Evolutionary conservation across 345 rosid species (phyloP), one percentile per base, ranked within the genome.

Genomic region (Melastoma malabathricum): DNA sequence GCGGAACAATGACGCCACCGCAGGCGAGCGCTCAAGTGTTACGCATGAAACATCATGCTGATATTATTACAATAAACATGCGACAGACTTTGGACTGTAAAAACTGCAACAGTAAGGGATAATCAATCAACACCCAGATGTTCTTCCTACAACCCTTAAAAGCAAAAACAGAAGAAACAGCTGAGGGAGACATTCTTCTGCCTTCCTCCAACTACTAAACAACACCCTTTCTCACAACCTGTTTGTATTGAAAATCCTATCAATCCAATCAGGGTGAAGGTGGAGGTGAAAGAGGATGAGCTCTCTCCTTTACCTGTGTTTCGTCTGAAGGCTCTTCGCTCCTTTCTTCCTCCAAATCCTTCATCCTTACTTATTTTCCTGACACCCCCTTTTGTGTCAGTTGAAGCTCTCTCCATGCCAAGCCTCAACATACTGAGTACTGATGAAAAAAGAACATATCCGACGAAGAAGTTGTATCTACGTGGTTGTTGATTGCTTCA

Each of bases 271-370:
- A 66, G 65, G 44, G 61, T 50, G 25, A 58, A 72, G 57, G 64
- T 50, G 64, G 80, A 71, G 79, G 76, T 72, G 84, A 84, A 75
- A 87, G 95, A 84, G 96, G 98, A 87, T 84, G 95, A 92, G 94
- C 95, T 82, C 86, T 68, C 49, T 25, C 53, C 59, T 59, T 56
- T 48, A 27, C 19, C 48, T 1, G 25, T 22, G 25, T 22, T 49
- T 6, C 65, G 47, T 20, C 81, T n/a, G n/a, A n/a, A n/a, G n/a
- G 80, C 93, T 80, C 85, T 71, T 83, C 93, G 19, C 93, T 70
- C 83, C 78, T 80, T 80, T 75, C 83, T 25, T 62, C 75, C 82
- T 59, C 71, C 64, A 19, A 48, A 34, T 65, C 66, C 61, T 54
- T 58, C 6, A 19, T 39, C 64, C 76, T 58, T 49, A 27, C 66